Conservation (phyloP, 108 stramenopile species). For the Skeletonema tropicum region DNA sequence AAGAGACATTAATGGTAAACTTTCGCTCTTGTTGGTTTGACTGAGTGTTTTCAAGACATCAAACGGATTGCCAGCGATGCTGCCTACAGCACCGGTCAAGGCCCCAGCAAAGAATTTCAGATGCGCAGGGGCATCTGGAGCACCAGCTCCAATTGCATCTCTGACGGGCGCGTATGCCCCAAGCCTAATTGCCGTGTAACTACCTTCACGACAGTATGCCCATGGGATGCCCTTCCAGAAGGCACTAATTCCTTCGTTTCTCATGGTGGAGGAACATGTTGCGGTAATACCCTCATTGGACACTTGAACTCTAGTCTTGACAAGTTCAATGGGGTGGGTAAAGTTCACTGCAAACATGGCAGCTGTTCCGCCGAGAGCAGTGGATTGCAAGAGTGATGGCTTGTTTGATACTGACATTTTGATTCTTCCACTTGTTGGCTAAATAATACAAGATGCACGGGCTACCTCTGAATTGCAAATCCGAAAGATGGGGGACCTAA, state of each 20-base stretch:
- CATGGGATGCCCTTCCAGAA: conserved; percentile 65
- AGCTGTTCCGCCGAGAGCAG: conserved; percentile 50
- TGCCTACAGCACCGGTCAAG: conserved; percentile 82
- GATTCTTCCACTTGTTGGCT: not conserved
- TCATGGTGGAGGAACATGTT: conserved; percentile 15
- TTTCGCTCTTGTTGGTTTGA: conserved; percentile 81
- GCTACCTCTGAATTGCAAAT: too few relatives aligned
- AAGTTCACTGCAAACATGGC: conserved; percentile 72
- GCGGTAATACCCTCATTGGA: conserved; percentile 1
- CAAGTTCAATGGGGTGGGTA: conserved; percentile 81
- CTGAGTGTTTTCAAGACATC: conserved; percentile 91
- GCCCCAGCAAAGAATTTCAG: not conserved
- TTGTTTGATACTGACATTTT: conserved; percentile 19
- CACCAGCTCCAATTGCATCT: conserved; percentile 60
- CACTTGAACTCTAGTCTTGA: conserved; percentile 63
- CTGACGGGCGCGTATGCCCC: conserved; percentile 60
- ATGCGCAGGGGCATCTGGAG: not conserved
- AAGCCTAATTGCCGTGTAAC: conserved; percentile 70
- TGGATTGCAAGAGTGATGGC: conserved; percentile 60
- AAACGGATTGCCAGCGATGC: conserved; percentile 91
- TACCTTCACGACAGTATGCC: conserved; percentile 66
- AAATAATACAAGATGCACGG: too few relatives aligned
- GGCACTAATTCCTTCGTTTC: conserved; percentile 43
- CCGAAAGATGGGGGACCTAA: too few relatives aligned
- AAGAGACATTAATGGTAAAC: conserved; percentile 60